Conservation (phyloP, 352 stramenopile genomes). For the Peronospora farinosa region DNA sequence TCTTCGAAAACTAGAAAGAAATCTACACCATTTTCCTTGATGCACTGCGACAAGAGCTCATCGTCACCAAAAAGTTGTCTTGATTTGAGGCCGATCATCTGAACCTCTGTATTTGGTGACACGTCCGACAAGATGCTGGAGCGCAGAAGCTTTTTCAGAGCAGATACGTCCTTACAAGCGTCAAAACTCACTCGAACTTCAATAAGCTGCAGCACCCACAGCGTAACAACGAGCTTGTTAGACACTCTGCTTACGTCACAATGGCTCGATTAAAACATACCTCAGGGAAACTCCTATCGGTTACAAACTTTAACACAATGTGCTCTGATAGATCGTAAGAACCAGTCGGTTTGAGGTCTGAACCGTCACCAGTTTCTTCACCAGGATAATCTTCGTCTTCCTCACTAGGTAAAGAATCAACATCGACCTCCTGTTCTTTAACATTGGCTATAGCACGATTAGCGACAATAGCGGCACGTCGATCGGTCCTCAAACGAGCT, state of each 20-base stretch:
- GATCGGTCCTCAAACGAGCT: background rate
- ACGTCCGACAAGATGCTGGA: conserved; percentile 15
- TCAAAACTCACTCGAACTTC: conserved; percentile 16
- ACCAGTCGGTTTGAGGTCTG: background rate
- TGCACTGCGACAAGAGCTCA: conserved; percentile 16
- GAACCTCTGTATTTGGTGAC: conserved; percentile 5
- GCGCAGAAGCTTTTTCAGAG: conserved; percentile 18
- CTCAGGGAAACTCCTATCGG: conserved; percentile 28
- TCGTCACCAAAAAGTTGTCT: conserved; percentile 15
- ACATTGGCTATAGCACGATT: background rate
- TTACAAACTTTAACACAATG: conserved; percentile 25
- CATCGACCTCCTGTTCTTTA: background rate
- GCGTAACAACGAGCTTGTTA: background rate
- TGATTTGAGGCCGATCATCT: conserved; percentile 21
- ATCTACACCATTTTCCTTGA: conserved; percentile 20
- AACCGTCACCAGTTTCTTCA: background rate
- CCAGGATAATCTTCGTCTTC: background rate
- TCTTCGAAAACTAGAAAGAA: conserved; percentile 29
- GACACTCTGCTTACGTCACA: background rate
- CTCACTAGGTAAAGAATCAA: background rate
- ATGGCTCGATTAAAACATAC: conserved; percentile 11
- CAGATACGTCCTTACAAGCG: conserved; percentile 13
- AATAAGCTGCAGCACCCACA: conserved; percentile 16
- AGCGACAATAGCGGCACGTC: background rate
- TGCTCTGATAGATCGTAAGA: background rate